Evolutionary conservation across 768 basidiomycete genomes (phyloP), one percentile per base, ranked within the genome.

Genomic region (Psilocybe azurescens): DNA sequence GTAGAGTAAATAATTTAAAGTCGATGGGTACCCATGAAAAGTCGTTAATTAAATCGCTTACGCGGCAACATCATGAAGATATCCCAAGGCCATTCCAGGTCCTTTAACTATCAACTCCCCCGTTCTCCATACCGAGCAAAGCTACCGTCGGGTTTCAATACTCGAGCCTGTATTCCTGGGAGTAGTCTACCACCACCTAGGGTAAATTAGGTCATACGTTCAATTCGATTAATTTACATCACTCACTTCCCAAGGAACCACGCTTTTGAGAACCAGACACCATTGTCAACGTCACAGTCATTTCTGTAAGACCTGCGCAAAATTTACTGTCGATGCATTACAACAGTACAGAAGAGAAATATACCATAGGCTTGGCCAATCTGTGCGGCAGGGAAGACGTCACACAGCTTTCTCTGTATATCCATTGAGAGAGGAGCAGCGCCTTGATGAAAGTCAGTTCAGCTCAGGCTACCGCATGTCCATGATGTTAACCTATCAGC

Each of bases 301-400:
- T 77, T 59, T 79, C 78, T 3, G 77, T 78, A 47, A 77, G 61
- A 9, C 71, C 69, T 71, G 33, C 10, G 16, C 13, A 5, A 32
- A 38, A 53, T 18, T 28, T 8, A 24, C 29, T 2, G 16, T 33
- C 13, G 2, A n/a, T 56, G n/a, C 55, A 8, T 57, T 50, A 65
- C 36, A 38, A 33, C 13, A 29, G 32, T 7, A n/a, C 24, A 24
- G 24, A 2, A 24, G 24, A 24, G 24, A 30, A 32, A 55, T 5
- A n/a, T 59, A 86, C 86, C 87, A 70, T 87, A 89, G 14, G 80
- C 82, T 69, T 89, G 88, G n/a, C 84, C 86, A n/a, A 89, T 78
- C 58, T 75, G 74, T 1, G 79, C 79, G 14, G 76, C 65, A 0
- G 88, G 88, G 36, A 89, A 80, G 36, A 82, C 63, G 41, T 77